Conservation (phyloP, 345 rosid genomes). For the Eucalyptus melliodora region DNA sequence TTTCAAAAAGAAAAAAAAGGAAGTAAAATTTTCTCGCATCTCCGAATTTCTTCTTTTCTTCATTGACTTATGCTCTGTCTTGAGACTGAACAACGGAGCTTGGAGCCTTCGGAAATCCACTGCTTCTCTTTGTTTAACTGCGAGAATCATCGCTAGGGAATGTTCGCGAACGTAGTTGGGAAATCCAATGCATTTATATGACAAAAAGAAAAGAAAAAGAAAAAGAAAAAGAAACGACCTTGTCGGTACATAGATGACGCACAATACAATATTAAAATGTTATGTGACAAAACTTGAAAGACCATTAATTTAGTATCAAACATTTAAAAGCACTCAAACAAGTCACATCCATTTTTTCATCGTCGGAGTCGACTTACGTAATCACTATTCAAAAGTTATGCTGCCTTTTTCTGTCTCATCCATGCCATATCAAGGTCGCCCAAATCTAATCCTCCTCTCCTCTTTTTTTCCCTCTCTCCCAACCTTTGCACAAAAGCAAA, state of each 20-base stretch:
- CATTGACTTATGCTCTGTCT: background rate
- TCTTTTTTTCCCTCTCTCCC: background rate
- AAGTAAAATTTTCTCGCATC: background rate
- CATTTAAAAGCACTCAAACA: fast-evolving
- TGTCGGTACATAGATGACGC: background rate
- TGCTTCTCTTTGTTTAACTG: background rate
- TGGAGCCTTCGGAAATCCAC: background rate
- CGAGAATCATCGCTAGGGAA: background rate
- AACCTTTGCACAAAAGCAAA: background rate
- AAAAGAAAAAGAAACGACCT: fast-evolving
- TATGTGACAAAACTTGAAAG: background rate
- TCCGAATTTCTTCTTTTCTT: background rate
- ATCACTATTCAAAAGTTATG: background rate
- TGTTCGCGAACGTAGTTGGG: background rate
- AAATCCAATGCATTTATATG: background rate
- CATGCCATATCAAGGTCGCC: background rate
- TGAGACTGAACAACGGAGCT: background rate
- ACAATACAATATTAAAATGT: background rate
- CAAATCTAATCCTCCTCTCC: background rate
- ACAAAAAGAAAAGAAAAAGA: fast-evolving
- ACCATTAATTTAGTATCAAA: background rate
- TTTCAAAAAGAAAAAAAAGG: background rate
- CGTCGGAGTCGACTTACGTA: background rate
- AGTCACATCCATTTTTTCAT: background rate
- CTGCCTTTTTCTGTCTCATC: background rate